Base-by-base conservation (phyloP, 2,329 filamentous ascomycete genomes). In the Sarocladiaceae sp. region DNA sequence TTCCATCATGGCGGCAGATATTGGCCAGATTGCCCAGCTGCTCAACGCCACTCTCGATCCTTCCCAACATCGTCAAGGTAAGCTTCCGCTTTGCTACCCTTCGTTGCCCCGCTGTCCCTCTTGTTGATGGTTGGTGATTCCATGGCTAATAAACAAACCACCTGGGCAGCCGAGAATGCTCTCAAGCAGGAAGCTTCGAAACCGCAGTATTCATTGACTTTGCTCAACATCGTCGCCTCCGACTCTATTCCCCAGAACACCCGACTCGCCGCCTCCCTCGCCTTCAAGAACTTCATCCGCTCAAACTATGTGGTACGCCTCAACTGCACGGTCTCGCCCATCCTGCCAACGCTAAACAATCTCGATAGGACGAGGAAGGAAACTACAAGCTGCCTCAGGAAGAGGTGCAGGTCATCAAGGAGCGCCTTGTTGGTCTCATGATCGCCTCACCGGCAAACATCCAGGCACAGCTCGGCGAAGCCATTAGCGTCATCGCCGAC, bases 251-350 rank as follows among this genome's bases (percentile, higher is more conserved):
- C 88, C 32, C 68, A 74, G 52, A 91, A 87, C 56, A 93, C 87
- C 49, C 83, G 93, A 50, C 81, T 98, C 33, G 81, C 91, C 6
- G 88, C 86, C 57, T 88, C 93, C 21, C 76, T 98, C 48, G 93
- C 87, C 70, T 98, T 98, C 78, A 98, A 98, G 70, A 98, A 98
- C 72, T 95, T 95, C 65, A 89, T 98, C 59, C 85, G 86, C 65
- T 81, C 85, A 60, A 93, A 89, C 72, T 98, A 94, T 80, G 87
- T 88, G 55, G 82, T 84, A 67, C 54, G 79, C 71, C 35, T 12
- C 47, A n/a, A n/a, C n/a, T n/a, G n/a, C 29, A 31, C 19, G n/a
- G n/a, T n/a, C 45, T 41, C 39, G 40, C 33, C 48, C 41, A 47
- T 32, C 33, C 39, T 33, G 15, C 35, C 27, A 35, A 47, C 45